Evolutionary conservation across 192 early-diverging fungal genomes (phyloP).

Genomic region (Backusella sp.): DNA sequence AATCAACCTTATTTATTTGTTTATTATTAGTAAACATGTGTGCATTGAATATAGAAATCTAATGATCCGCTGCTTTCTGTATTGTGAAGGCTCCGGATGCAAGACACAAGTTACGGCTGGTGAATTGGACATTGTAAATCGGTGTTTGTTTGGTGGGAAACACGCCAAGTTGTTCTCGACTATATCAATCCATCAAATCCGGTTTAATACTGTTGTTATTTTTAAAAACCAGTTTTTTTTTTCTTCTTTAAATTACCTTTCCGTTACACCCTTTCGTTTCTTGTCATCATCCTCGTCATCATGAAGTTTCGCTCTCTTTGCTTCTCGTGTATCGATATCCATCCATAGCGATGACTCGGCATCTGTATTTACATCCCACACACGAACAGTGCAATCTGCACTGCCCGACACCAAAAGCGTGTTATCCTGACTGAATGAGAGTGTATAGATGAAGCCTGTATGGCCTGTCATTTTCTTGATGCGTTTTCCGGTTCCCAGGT

Average conservation of each 20-base stretch:
- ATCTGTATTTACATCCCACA: conserved; percentile 83
- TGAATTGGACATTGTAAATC: conserved; percentile 82
- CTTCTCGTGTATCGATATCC: conserved; percentile 18
- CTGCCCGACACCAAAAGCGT: conserved; percentile 80
- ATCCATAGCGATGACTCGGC: neutral
- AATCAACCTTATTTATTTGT: neutral
- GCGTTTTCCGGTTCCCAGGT: conserved; percentile 78
- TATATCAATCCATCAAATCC: conserved; percentile 7
- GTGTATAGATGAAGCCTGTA: conserved; percentile 75
- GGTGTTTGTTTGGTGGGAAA: conserved; percentile 94
- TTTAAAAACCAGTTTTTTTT: neutral
- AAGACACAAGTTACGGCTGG: conserved; percentile 80
- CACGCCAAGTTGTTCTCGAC: conserved; percentile 59
- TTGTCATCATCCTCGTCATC: conserved; percentile 13
- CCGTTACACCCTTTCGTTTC: conserved; percentile 28
- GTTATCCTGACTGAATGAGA: conserved; percentile 84
- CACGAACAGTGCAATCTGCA: conserved; percentile 85
- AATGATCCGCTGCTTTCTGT: conserved; percentile 6
- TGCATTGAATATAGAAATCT: neutral
- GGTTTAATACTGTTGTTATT: too few relatives aligned
- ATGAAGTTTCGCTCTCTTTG: conserved; percentile 8
- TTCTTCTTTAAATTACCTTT: conserved; percentile 28
- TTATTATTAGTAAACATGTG: neutral
- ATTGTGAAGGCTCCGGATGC: conserved; percentile 76
- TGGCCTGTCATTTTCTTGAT: conserved; percentile 89